Percentiles rank a stretch among this genome's conserved stretches.
These are phyloP conservation scores for Ganoderma sp. DNA, from an alignment of 1,284 basidiomycete genomes.

Conservation along the genomic window DNA sequence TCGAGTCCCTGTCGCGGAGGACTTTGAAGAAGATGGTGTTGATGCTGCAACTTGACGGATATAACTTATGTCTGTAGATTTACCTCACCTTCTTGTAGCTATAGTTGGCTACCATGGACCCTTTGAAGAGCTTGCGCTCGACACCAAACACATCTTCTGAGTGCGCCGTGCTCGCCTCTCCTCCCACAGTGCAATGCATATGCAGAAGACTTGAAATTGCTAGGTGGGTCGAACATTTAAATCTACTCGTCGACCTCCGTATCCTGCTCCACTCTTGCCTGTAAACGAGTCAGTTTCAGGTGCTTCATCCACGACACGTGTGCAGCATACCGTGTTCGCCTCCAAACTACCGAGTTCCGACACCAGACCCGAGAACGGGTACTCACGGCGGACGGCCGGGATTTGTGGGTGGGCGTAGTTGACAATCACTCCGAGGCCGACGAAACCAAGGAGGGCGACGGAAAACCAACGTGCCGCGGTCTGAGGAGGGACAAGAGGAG, in stretches of 20 bases:
- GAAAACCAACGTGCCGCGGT: slow-evolving; percentile 68
- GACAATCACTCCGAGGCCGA: slow-evolving; percentile 60
- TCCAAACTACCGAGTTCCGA: slow-evolving; percentile 76
- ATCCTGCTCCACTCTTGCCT: slow-evolving; percentile 33
- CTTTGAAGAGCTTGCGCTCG: background rate
- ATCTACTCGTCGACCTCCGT: slow-evolving; percentile 35
- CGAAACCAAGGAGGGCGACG: slow-evolving; percentile 64
- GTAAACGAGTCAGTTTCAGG: slow-evolving; percentile 1
- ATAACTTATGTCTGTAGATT: slow-evolving; percentile 15
- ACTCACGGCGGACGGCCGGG: slow-evolving; percentile 69
- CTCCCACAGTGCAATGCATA: background rate
- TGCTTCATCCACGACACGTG: slow-evolving; percentile 3
- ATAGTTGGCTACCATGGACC: slow-evolving; percentile 13
- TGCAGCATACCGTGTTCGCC: slow-evolving; percentile 67
- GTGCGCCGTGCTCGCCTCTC: background rate
- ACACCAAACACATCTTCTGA: background rate
- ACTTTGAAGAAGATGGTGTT: background rate
- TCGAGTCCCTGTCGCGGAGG: background rate
- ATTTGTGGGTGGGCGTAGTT: slow-evolving; percentile 62
- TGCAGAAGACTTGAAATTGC: slow-evolving; percentile 26
- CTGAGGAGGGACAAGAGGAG: slow-evolving; percentile 60
- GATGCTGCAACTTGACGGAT: background rate
- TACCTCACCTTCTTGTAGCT: slow-evolving; percentile 1
- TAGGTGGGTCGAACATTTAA: background rate
- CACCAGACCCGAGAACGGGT: slow-evolving; percentile 74